A percentile compares a stretch with the other conserved stretches of the same genome.
Evolutionary conservation across 2,329 filamentous ascomycete species (phyloP).

Genomic region (Neophaeococcomyces mojaviensis): DNA sequence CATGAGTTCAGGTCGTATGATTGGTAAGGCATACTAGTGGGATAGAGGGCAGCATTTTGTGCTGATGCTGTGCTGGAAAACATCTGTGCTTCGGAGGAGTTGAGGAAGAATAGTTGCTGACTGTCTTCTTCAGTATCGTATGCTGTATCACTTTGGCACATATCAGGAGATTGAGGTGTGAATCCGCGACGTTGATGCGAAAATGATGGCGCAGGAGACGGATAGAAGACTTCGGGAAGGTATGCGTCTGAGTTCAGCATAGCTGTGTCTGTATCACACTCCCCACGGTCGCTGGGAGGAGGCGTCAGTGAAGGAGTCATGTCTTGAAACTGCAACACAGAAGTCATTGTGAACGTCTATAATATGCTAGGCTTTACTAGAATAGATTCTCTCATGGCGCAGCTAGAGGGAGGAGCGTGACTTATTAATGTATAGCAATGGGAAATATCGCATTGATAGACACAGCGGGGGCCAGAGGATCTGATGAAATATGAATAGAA

Average conservation of each 20-base stretch:
- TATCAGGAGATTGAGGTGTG: constrained; percentile 17
- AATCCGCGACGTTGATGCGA: constrained; percentile 15
- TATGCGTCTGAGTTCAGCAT: constrained; percentile 20
- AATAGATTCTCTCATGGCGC: constrained; percentile 2
- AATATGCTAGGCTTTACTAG: not conserved
- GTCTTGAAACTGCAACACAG: constrained; percentile 2
- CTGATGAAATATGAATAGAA: constrained; percentile 8
- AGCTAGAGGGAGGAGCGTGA: not conserved
- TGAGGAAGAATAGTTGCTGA: constrained; percentile 17
- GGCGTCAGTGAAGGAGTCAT: constrained; percentile 18
- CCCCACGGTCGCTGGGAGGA: constrained; percentile 21
- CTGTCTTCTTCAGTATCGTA: constrained; percentile 14
- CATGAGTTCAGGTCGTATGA: constrained; percentile 20
- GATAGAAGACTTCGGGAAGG: constrained; percentile 18
- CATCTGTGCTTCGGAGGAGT: constrained; percentile 14
- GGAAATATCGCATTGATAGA: not conserved
- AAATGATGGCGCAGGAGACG: constrained; percentile 21
- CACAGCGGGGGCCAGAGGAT: constrained; percentile 4
- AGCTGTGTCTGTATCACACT: constrained; percentile 18
- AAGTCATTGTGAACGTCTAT: constrained; percentile 8
- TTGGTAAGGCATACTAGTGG: constrained; percentile 10
- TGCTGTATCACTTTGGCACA: constrained; percentile 13
- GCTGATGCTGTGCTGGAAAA: constrained; percentile 10
- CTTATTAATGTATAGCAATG: constrained; percentile 5
- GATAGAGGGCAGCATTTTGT: not conserved